phyloP scores from a whole-genome alignment of 768 basidiomycete genomes.

The Panus rudis region DNA sequence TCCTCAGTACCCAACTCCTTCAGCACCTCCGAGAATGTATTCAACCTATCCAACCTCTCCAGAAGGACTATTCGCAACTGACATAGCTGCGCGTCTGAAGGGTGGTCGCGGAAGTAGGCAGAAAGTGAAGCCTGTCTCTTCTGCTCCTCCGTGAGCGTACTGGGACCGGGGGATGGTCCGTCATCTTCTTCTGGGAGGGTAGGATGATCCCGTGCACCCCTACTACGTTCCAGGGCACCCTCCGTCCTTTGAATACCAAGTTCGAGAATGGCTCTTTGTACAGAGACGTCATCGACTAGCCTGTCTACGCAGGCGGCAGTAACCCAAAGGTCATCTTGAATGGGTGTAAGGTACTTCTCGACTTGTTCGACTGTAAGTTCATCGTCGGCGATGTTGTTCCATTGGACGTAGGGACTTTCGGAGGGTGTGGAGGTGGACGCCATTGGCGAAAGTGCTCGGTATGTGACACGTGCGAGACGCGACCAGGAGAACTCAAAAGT shows the following conservation, averaged over 20 bases:
- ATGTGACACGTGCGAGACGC: constrained; percentile 7
- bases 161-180: constrained; percentile 6
- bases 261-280: constrained; percentile 54
- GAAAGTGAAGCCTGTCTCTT: constrained; percentile 25
- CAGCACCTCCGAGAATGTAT: constrained; percentile 63
- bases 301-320: constrained; percentile 68
- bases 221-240: constrained; percentile 39
- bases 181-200: constrained; percentile 16
- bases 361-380: constrained; percentile 49
- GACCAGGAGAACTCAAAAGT: neutral
- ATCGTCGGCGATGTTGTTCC: constrained; percentile 50
- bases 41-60: constrained; percentile 58
- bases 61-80: constrained; percentile 63
- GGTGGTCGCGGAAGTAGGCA: constrained; percentile 49
- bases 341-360: constrained; percentile 37
- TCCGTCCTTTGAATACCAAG: constrained; percentile 58
- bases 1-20: constrained; percentile 25
- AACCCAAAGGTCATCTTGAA: constrained; percentile 71
- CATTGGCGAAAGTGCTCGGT: constrained; percentile 6
- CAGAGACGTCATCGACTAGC: constrained; percentile 45
- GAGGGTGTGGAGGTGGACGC: constrained; percentile 23
- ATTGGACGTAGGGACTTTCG: constrained; percentile 29
- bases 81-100: constrained; percentile 59
- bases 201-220: too few species aligned
- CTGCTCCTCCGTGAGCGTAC: constrained; percentile 18